These are phyloP conservation scores for Yamadazyma takamatsuzukensis DNA, from an alignment of 805 yeast species.

Conservation along the genomic window DNA sequence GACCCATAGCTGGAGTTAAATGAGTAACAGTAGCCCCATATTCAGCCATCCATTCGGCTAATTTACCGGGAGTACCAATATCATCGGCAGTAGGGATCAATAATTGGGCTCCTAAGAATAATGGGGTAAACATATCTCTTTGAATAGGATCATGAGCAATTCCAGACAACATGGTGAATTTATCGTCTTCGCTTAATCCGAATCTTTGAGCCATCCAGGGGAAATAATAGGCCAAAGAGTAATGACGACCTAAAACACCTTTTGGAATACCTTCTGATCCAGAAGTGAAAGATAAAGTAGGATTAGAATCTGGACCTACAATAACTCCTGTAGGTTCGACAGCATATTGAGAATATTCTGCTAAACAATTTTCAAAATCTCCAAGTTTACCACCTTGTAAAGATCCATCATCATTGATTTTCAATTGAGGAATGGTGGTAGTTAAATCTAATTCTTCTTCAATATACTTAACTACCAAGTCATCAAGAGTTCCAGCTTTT, in stretches of 20 bases:
- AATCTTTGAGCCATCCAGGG: constrained; percentile 97
- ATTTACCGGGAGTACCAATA: constrained; percentile 96
- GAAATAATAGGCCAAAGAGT: constrained; percentile 93
- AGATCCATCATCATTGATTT: constrained; percentile 71
- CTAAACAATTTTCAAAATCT: constrained; percentile 45
- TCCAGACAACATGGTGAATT: constrained; percentile 96
- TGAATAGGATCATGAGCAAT: constrained; percentile 99
- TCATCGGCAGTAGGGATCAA: constrained; percentile 95
- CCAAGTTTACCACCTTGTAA: constrained; percentile 53
- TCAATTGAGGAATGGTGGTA: constrained; percentile 72
- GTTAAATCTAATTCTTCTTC: constrained; percentile 66
- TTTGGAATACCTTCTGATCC: constrained; percentile 99
- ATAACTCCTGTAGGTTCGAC: constrained; percentile 74
- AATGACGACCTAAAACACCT: constrained; percentile 98
- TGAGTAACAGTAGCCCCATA: constrained; percentile 95
- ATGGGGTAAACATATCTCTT: constrained; percentile 98
- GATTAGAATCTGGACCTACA: constrained; percentile 97
- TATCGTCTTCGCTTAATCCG: constrained; percentile 72
- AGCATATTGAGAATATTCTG: constrained; percentile 41
- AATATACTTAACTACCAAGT: constrained; percentile 76
- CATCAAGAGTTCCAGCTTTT: constrained; percentile 82
- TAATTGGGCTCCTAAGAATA: constrained; percentile 90
- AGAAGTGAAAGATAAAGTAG: constrained; percentile 93
- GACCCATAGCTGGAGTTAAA: constrained; percentile 99
- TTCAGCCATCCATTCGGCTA: constrained; percentile 95